phyloP scores from a whole-genome alignment of 805 yeast genomes.

The Ogataea pilisensis region DNA sequence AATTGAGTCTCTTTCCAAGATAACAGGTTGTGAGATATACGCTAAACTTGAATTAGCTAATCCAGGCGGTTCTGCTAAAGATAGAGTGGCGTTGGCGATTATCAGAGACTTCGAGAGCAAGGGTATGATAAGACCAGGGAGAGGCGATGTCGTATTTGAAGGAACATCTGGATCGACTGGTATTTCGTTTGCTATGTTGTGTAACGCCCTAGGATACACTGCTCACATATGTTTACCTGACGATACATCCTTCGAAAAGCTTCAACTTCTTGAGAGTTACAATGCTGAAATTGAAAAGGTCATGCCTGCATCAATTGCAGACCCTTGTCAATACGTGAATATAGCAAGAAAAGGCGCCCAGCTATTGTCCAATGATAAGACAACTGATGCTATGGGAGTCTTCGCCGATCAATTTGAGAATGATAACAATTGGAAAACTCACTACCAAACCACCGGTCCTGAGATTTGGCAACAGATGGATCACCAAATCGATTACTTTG shows the following conservation, averaged over 20 bases:
- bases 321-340: constrained; percentile 88
- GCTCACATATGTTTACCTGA: constrained; percentile 95
- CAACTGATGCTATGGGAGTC: constrained; percentile 50
- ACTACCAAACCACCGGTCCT: constrained; percentile 83
- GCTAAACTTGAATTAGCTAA: constrained; percentile 84
- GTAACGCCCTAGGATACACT: constrained; percentile 81
- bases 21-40: constrained; percentile 77
- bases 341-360: constrained; percentile 70
- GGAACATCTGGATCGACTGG: constrained; percentile 98
- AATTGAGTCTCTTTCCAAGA: constrained; percentile 61
- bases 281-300: constrained; percentile 86
- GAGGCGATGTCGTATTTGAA: constrained; percentile 78
- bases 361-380: constrained; percentile 37
- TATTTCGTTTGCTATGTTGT: constrained; percentile 86
- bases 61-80: constrained; percentile 96
- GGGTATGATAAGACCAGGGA: constrained; percentile 54
- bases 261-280: constrained; percentile 61
- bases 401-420: constrained; percentile 97
- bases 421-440: constrained; percentile 83
- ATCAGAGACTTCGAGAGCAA: constrained; percentile 60
- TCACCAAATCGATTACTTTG: constrained; percentile 65
- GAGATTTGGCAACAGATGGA: constrained; percentile 78
- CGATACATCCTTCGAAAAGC: constrained; percentile 84
- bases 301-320: constrained; percentile 92
- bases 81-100: constrained; percentile 85